These are phyloP conservation scores for Chlorella sp. DNA, from an alignment of 139 green algal genomes.

Conservation along the genomic window DNA sequence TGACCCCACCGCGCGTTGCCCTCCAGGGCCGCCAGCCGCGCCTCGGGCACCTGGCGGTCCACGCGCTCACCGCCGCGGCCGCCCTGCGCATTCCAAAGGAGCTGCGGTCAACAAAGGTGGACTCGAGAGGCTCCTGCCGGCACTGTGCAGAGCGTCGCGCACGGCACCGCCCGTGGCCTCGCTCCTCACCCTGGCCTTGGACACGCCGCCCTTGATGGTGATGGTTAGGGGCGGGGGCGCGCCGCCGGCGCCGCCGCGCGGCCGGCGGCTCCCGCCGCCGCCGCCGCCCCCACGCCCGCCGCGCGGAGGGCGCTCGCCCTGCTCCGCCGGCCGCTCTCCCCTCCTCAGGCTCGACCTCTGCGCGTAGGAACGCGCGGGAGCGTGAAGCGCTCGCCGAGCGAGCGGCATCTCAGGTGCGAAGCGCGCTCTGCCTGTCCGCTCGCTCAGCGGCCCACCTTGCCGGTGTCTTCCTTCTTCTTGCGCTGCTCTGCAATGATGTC, in stretches of 20 bases:
- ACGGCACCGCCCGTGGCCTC: background rate
- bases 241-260: background rate
- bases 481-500: slow-evolving; percentile 48
- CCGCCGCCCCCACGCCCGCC: background rate
- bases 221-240: slow-evolving; percentile 8
- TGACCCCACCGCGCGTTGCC: slow-evolving; percentile 41
- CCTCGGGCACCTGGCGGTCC: background rate
- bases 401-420: too few species aligned
- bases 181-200: slow-evolving; percentile 11
- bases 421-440: background rate
- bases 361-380: too few species aligned
- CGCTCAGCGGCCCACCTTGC: background rate
- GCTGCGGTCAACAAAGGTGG: background rate
- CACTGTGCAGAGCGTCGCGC: background rate
- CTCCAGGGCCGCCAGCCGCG: slow-evolving; percentile 9
- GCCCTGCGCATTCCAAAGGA: background rate
- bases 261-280: too few species aligned
- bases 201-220: slow-evolving; percentile 38
- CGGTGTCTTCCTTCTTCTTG: slow-evolving; percentile 10
- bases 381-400: too few species aligned
- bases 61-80: background rate
- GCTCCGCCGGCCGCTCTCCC: too few species aligned
- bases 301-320: background rate
- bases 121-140: background rate
- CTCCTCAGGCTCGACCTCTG: too few species aligned